phyloP scores from a whole-genome alignment of 2,329 filamentous ascomycete species.

The Diaporthe caulivora region DNA sequence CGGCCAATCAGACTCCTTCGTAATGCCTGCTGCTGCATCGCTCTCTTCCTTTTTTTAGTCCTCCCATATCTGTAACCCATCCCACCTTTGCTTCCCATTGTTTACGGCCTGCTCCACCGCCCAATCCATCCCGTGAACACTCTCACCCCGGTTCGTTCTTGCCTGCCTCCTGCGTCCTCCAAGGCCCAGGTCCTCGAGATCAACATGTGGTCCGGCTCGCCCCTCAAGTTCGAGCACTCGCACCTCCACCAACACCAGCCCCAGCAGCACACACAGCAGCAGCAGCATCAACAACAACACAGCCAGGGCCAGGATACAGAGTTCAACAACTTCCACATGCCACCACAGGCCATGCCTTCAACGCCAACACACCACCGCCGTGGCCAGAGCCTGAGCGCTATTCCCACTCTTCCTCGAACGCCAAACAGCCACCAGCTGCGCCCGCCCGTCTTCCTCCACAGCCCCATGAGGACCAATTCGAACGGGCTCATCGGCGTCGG shows the following conservation, averaged over 20 bases:
- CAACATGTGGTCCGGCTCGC: conserved; percentile 39
- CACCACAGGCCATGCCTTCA: conserved; percentile 35
- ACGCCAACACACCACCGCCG: conserved; percentile 39
- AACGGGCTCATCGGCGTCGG: conserved; percentile 38
- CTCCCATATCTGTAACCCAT: conserved; percentile 12
- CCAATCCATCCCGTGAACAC: conserved; percentile 18
- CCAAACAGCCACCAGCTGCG: conserved; percentile 36
- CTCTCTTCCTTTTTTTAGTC: conserved; percentile 25
- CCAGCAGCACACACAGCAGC: neutral
- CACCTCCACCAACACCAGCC: conserved; percentile 31
- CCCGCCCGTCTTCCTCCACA: conserved; percentile 39
- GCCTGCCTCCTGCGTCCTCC: conserved; percentile 11
- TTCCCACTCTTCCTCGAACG: conserved; percentile 35
- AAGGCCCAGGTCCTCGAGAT: conserved; percentile 7
- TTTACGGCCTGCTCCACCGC: conserved; percentile 28
- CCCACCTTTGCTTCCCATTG: conserved; percentile 26
- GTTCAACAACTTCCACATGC: conserved; percentile 39
- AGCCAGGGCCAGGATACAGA: conserved; percentile 31
- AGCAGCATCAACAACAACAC: neutral
- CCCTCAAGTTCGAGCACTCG: conserved; percentile 39
- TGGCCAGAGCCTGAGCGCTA: conserved; percentile 37
- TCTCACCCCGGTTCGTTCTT: conserved; percentile 11
- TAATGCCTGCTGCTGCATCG: conserved; percentile 27
- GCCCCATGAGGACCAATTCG: conserved; percentile 35
- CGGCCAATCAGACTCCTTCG: conserved; percentile 10